Evolutionary conservation across 1,284 basidiomycete genomes (phyloP).

Genomic region (Puccinia triticina): DNA sequence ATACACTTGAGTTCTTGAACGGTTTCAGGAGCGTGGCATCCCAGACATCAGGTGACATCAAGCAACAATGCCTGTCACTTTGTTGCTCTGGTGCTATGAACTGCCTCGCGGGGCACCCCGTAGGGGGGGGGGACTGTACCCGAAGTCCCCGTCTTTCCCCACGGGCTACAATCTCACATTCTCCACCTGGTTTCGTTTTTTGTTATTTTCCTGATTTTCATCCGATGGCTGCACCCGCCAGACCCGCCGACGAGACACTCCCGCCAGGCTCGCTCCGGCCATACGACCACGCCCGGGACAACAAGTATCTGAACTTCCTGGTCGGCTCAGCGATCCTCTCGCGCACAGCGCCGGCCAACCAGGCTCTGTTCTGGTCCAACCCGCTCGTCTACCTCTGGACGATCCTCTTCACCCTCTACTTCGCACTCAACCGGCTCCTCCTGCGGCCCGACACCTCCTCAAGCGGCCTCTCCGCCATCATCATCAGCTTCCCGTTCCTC

Average conservation of each 20-base stretch:
- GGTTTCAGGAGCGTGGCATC: no score
- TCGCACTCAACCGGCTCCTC: neutral
- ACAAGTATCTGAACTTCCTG: conserved; percentile 29
- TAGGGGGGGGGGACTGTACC: no score
- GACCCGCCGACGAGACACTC: no score
- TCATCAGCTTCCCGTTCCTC: conserved; percentile 34
- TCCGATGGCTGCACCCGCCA: no score
- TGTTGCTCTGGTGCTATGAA: no score
- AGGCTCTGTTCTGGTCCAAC: conserved; percentile 34
- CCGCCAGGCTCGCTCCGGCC: conserved; percentile 25
- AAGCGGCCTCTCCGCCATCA: neutral
- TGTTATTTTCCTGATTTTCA: neutral
- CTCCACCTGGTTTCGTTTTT: neutral
- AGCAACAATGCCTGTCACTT: no score
- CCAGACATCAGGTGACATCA: no score
- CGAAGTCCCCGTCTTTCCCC: no score
- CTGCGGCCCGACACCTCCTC: neutral
- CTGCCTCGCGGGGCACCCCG: no score
- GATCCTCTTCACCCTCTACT: conserved; percentile 29
- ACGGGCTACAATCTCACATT: no score
- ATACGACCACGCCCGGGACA: conserved; percentile 24
- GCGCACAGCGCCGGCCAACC: conserved; percentile 12
- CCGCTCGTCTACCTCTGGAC: conserved; percentile 47
- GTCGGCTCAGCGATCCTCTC: conserved; percentile 36
- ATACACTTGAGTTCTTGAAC: no score